Evolutionary conservation across 192 early-diverging fungal genomes (phyloP).

Genomic region (Backusella tarrabulga): DNA sequence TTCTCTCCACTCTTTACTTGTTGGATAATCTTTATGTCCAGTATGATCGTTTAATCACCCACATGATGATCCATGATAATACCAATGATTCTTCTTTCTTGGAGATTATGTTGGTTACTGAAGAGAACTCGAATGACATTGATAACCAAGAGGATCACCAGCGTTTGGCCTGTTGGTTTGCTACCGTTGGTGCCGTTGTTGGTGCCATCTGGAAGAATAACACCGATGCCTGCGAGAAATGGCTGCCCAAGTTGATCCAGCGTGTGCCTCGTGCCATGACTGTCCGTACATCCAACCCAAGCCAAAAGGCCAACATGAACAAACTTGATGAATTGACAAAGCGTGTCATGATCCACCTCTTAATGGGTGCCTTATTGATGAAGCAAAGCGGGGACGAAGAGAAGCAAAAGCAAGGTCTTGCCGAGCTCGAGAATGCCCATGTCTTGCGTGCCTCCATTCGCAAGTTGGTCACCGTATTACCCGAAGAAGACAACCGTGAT

Average conservation of each 20-base stretch:
- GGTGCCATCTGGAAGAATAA: conserved; percentile 29
- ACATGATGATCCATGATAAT: background rate
- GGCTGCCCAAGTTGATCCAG: background rate
- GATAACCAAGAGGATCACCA: conserved; percentile 2
- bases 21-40: conserved; percentile 17
- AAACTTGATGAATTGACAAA: conserved; percentile 3
- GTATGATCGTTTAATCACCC: conserved; percentile 1
- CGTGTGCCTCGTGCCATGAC: conserved; percentile 7
- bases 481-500: background rate
- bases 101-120: conserved; percentile 10
- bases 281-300: background rate
- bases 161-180: conserved; percentile 19
- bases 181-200: conserved; percentile 18
- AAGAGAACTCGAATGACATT: background rate
- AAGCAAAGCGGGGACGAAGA: background rate
- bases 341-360: background rate
- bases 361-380: conserved; percentile 2
- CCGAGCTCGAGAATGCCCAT: conserved; percentile 5
- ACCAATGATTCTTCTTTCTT: conserved; percentile 5
- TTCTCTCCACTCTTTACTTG: conserved; percentile 12
- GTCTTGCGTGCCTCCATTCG: background rate
- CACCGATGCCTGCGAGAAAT: background rate
- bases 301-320: background rate
- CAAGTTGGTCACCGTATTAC: background rate
- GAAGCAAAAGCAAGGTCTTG: conserved; percentile 7